Conservation (phyloP, 352 stramenopile species). For the Lagenidium sp. region DNA sequence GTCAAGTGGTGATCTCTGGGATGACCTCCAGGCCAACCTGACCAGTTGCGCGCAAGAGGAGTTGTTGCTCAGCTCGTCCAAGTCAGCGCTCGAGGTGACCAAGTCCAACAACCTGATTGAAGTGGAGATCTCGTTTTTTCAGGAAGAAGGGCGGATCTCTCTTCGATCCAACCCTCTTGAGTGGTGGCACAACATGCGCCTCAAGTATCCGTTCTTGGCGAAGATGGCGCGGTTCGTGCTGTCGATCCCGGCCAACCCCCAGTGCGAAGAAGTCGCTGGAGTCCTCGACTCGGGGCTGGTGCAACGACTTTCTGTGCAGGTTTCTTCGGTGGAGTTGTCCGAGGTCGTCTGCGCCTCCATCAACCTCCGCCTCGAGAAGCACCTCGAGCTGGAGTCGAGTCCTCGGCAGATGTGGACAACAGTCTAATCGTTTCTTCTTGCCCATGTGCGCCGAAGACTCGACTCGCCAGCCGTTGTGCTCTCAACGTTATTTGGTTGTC, state of each 20-base stretch:
- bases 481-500: neutral
- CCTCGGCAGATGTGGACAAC: constrained; percentile 12
- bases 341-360: constrained; percentile 11
- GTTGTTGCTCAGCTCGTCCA: constrained; percentile 56
- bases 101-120: constrained; percentile 73
- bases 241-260: constrained; percentile 45
- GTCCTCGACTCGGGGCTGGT: constrained; percentile 31
- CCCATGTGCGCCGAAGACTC: neutral
- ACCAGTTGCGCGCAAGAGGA: constrained; percentile 64
- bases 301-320: constrained; percentile 2
- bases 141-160: constrained; percentile 50
- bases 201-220: constrained; percentile 76
- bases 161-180: constrained; percentile 56
- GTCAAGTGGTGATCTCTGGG: constrained; percentile 44
- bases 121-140: constrained; percentile 73
- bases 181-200: constrained; percentile 66
- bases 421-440: constrained; percentile 4
- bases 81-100: constrained; percentile 50
- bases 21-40: constrained; percentile 68
- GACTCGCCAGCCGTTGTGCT: neutral
- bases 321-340: constrained; percentile 4
- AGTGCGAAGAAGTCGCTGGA: constrained; percentile 40
- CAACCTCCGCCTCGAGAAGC: constrained; percentile 15
- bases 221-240: constrained; percentile 56
- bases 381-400: neutral